Base-by-base conservation (phyloP, 1,139 yeast species). In the Geotrichum bryndzae region DNA sequence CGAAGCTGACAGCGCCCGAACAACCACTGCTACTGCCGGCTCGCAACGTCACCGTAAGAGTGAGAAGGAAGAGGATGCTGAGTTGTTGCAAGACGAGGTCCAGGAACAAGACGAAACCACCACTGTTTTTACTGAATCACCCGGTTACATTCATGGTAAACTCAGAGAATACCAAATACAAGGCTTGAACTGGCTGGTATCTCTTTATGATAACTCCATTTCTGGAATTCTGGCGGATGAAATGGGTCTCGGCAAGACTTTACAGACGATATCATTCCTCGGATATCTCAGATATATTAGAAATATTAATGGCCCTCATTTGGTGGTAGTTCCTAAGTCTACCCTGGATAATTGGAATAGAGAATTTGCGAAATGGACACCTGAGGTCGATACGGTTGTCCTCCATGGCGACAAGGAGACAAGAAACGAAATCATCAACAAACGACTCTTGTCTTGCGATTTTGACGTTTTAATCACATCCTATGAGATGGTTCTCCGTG, bases 171-270 rank as follows among this genome's bases (percentile, higher is more conserved):
- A 92, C 74, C 98, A 92, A 76, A 82, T 92, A 64, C 96, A 90
- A 72, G 98, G 98, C 63, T 80, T 92, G 68, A 92, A 92, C 75
- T 91, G 98, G 98, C 78, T 91, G 72, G 84, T 91, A n/a, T 83
- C 91, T 0, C 77, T 92, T 61, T 85, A 88, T 70, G 92, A 88
- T 68, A 90, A 91, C 75, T 84, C 86, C 68, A 80, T 91, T 61
- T 86, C 95, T 1, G 98, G 98, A 54, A 92, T 94, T 60, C 80
- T 94, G 62, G 99, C 99, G 6, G 99, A 94, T 75, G 99, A 94
- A 75, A 94, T 94, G 99, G 99, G 99, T 1, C 80, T 94, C 62
- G 99, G 99, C 65, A 94, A 94, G 72, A 94, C 99, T 1, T 38
- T 63, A 27, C 65, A 63, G 55, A 63, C 65, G 2, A 63, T 63